Base-by-base conservation (phyloP, 2,329 filamentous ascomycete species). In the Fusarium veterinarium region DNA sequence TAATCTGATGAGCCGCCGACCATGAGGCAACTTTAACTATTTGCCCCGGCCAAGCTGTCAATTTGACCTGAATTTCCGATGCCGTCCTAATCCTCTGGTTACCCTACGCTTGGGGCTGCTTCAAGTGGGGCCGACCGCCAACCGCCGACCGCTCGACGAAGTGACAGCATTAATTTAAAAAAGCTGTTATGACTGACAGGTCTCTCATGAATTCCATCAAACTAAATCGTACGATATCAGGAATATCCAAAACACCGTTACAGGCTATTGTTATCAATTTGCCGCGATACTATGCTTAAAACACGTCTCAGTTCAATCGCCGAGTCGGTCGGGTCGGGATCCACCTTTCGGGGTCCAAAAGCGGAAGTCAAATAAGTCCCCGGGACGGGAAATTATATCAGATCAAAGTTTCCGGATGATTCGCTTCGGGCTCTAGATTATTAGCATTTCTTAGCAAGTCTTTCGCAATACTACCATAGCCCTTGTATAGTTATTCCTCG, bases 331-430 rank as follows among this genome's bases (percentile, higher is more conserved):
- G 14, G 25, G n/a, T 16, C 13, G n/a, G 19, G 25, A 35, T 28
- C 44, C 28, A 44, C n/a, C 33, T n/a, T 59, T 59, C 63, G 63
- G 63, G 42, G 37, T 44, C 35, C 35, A 30, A 66, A 30, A 11
- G 31, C 61, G 64, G 61, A 16, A 38, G 37, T 16, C 28, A 66
- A 66, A 66, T 17, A 66, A 66, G 61, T 30, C 61, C 28, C 64
- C 64, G 61, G 55, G 4, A 7, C 11, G 9, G 12, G 2, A 10
- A 10, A 16, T 38, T 59, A 48, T 59, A 37, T 59, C 30, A 41
- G 25, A 12, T 35, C 38, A 35, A 38, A 6, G 41, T 13, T 30
- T 25, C 44, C 60, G 28, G 28, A 28, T 12, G 5, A 4, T 33
- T 13, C 25, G 16, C 16, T 9, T 51, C 64, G 51, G 64, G 40